These are phyloP conservation scores for Trametes pubescens DNA, from an alignment of 1,284 basidiomycete genomes.

Conservation along the genomic window DNA sequence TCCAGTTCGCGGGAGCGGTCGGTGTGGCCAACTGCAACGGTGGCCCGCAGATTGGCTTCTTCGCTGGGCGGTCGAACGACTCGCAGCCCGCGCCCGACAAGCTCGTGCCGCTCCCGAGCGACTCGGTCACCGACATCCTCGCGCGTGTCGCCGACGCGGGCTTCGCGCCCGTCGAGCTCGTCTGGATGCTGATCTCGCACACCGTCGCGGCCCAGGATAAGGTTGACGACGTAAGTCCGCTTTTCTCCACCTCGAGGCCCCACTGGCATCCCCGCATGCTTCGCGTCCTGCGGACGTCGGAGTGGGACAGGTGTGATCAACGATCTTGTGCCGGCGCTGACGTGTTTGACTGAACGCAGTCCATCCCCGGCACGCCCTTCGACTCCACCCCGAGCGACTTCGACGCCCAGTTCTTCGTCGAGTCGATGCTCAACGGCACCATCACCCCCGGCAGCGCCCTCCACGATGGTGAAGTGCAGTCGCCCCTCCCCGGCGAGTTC, in stretches of 20 bases:
- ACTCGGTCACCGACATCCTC: constrained; percentile 41
- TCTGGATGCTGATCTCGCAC: constrained; percentile 43
- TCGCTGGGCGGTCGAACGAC: constrained; percentile 37
- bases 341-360: constrained; percentile 12
- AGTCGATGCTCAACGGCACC: constrained; percentile 47
- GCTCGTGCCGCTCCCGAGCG: constrained; percentile 40
- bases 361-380: constrained; percentile 38
- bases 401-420: constrained; percentile 52
- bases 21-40: constrained; percentile 43
- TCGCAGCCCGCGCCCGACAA: constrained; percentile 39
- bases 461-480: constrained; percentile 41
- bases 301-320: neutral
- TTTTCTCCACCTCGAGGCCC: neutral
- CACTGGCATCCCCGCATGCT: neutral
- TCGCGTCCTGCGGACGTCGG: neutral
- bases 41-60: constrained; percentile 40
- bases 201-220: constrained; percentile 40
- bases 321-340: neutral
- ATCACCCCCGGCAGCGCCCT: constrained; percentile 41
- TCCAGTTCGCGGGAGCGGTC: constrained; percentile 44
- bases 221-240: constrained; percentile 33
- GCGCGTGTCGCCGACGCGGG: constrained; percentile 40
- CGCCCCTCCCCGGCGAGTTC: constrained; percentile 45
- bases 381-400: constrained; percentile 45
- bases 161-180: constrained; percentile 41